A percentile compares a stretch with the other conserved stretches of the same genome.
Conservation (phyloP, 768 basidiomycete species). For the Lactarius hatsudake region DNA sequence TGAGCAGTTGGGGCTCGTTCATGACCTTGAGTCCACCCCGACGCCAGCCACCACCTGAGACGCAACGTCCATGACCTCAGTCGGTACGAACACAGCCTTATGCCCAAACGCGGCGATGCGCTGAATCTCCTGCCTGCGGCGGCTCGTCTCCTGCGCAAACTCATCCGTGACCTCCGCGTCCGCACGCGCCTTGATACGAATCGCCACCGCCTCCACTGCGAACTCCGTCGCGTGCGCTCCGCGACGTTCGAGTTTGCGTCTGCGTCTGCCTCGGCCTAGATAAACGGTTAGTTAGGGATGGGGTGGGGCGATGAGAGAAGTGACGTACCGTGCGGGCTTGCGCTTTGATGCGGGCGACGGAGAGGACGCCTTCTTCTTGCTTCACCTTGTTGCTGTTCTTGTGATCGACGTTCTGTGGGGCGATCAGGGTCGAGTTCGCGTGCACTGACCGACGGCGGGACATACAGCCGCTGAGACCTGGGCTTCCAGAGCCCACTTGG, state of each 20-base stretch:
- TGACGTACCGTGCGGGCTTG: no score
- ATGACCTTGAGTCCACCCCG: conserved; percentile 37
- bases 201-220: conserved; percentile 66
- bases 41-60: conserved; percentile 56
- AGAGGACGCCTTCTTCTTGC: no score
- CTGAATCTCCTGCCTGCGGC: conserved; percentile 61
- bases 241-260: conserved; percentile 73
- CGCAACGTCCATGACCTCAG: conserved; percentile 55
- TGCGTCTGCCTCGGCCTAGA: conserved; percentile 65
- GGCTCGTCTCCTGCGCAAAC: conserved; percentile 76
- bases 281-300: not conserved
- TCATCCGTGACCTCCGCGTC: conserved; percentile 57
- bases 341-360: no score
- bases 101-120: conserved; percentile 64
- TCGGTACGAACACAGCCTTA: conserved; percentile 66
- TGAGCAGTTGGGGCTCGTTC: not conserved
- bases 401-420: no score
- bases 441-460: no score
- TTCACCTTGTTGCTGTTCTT: no score
- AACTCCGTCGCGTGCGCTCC: conserved; percentile 67
- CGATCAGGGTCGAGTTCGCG: no score
- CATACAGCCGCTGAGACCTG: no score
- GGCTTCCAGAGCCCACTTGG: no score
- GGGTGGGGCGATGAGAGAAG: no score
- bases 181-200: conserved; percentile 60